These are phyloP conservation scores for Entamoeba invadens DNA, from an alignment of 208 protist genomes.

Conservation along the genomic window DNA sequence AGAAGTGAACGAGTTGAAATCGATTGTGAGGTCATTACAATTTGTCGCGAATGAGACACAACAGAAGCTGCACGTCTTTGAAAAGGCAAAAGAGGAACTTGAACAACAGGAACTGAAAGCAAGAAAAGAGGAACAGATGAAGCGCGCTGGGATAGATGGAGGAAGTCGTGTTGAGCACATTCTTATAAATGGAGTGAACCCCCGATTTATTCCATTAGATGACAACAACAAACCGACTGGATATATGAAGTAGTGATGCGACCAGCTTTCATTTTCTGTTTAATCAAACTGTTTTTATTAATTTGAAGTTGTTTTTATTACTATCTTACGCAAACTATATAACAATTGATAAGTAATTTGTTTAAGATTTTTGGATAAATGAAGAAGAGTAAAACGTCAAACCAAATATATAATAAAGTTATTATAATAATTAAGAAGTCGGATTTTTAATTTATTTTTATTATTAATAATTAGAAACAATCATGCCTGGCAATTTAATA, in stretches of 20 bases:
- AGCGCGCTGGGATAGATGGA: background rate
- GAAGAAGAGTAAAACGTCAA: too few species aligned
- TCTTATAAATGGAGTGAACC: background rate
- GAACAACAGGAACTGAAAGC: background rate
- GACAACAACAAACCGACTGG: background rate
- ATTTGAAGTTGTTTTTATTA: too few species aligned
- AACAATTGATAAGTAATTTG: too few species aligned
- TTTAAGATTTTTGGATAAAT: too few species aligned
- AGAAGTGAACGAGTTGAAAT: background rate
- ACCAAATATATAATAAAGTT: too few species aligned
- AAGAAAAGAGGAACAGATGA: background rate
- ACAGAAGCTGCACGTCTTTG: background rate
- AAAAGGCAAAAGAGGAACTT: background rate
- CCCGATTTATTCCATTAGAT: background rate
- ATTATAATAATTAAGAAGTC: too few species aligned
- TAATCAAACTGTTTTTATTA: too few species aligned
- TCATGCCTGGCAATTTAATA: too few species aligned
- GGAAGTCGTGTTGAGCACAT: background rate
- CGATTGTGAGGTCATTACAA: background rate
- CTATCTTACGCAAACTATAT: too few species aligned
- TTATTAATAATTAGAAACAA: too few species aligned
- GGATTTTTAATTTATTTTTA: too few species aligned
- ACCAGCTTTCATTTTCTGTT: too few species aligned
- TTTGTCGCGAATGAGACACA: background rate
- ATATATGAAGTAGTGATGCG: background rate